These are phyloP conservation scores for Rhizopus delemar DNA, from an alignment of 371 early-diverging fungal species.

Conservation along the genomic window DNA sequence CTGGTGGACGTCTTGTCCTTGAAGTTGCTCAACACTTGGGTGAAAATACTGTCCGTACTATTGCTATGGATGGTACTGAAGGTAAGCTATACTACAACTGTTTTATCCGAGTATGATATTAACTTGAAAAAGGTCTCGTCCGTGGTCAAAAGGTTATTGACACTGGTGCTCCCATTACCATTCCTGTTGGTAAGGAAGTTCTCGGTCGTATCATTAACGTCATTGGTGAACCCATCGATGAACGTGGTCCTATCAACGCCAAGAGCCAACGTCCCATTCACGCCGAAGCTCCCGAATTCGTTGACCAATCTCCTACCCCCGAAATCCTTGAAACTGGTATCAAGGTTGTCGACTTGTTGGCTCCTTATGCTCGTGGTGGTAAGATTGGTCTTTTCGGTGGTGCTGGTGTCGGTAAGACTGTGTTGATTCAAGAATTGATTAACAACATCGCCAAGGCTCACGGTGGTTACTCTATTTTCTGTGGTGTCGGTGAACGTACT, in stretches of 20 bases:
- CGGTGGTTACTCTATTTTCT: constrained; percentile 98
- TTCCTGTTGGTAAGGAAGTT: constrained; percentile 92
- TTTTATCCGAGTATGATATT: neutral
- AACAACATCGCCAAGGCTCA: constrained; percentile 98
- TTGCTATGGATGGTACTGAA: constrained; percentile 93
- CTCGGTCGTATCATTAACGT: constrained; percentile 97
- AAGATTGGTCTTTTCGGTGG: constrained; percentile 98
- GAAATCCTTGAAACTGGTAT: constrained; percentile 97
- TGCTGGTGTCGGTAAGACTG: constrained; percentile 99
- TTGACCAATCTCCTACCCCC: constrained; percentile 92
- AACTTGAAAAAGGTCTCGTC: constrained; percentile 73
- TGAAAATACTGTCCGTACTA: constrained; percentile 96
- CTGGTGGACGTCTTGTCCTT: constrained; percentile 80
- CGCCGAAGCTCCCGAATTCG: constrained; percentile 88
- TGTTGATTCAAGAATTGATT: constrained; percentile 96
- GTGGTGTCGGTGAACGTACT: constrained; percentile 97
- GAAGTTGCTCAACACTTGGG: constrained; percentile 95
- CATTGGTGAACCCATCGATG: constrained; percentile 94
- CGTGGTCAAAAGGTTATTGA: constrained; percentile 92
- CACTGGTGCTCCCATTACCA: constrained; percentile 88
- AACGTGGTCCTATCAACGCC: constrained; percentile 91
- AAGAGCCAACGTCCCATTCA: constrained; percentile 85
- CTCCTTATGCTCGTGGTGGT: constrained; percentile 97
- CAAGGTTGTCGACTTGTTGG: constrained; percentile 98
- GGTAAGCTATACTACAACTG: constrained; percentile 5